A percentile compares a stretch with the other conserved stretches of the same genome.
Evolutionary conservation across 2,329 filamentous ascomycete genomes (phyloP).

Genomic region (Cercospora zeina): DNA sequence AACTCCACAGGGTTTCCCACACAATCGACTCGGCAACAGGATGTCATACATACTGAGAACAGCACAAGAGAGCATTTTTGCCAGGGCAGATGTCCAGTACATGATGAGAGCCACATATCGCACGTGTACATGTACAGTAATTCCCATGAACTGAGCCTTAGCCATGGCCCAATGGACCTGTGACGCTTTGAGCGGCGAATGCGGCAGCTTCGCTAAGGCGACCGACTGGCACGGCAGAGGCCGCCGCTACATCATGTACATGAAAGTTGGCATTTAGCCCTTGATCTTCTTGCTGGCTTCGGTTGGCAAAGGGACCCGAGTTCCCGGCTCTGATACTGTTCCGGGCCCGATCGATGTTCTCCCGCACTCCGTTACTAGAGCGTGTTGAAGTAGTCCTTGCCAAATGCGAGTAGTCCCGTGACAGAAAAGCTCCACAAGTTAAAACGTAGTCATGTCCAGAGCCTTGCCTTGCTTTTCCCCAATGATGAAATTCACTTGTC

Average conservation of each 20-base stretch:
- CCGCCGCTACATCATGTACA: slow-evolving; percentile 9
- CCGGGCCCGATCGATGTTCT: background rate
- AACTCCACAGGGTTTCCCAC: background rate
- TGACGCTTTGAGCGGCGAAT: slow-evolving; percentile 8
- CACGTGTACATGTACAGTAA: too few species aligned
- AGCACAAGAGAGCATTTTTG: background rate
- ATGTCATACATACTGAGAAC: slow-evolving; percentile 1
- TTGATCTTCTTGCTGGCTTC: slow-evolving; percentile 1
- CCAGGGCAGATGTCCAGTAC: background rate
- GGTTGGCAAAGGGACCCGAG: too few species aligned
- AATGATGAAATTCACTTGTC: slow-evolving; percentile 41
- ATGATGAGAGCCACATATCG: background rate
- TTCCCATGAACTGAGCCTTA: too few species aligned
- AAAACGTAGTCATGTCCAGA: slow-evolving; percentile 46
- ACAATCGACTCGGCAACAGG: slow-evolving; percentile 3
- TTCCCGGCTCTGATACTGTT: too few species aligned
- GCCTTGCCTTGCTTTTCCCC: slow-evolving; percentile 29
- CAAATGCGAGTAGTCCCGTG: slow-evolving; percentile 49
- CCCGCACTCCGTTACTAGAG: background rate
- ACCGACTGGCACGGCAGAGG: slow-evolving; percentile 9
- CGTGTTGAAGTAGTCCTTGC: slow-evolving; percentile 45
- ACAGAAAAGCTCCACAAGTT: slow-evolving; percentile 50
- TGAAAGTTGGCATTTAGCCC: slow-evolving; percentile 6
- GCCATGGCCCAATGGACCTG: background rate
- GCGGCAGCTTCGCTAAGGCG: slow-evolving; percentile 2